Base-by-base conservation (phyloP, 192 early-diverging fungal genomes). In the Coemansia sp. region DNA sequence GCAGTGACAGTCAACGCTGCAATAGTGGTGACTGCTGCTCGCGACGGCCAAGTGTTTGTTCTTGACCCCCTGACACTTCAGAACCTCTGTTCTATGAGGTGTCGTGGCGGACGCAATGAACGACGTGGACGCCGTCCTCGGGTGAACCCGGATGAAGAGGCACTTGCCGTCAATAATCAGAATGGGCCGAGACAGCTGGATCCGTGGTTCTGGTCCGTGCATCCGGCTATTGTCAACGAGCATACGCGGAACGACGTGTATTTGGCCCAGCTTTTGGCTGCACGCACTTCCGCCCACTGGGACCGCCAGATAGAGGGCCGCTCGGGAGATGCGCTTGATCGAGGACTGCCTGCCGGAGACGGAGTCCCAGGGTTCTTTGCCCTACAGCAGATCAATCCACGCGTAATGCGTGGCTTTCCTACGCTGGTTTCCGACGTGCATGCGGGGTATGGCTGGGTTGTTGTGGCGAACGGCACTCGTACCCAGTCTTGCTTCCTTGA, bases 141-240 rank as follows among this genome's bases (percentile, higher is more conserved):
- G 21, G 35, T 23, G 31, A 21, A 50, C 61, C 39, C 4, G 0
- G n/a, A 5, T 10, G 42, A 62, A 13, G 43, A 34, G 31, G 43
- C n/a, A 3, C 35, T 14, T 31, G 18, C 21, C 16, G 9, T 6
- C 14, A 34, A 37, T 28, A 3, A 13, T 11, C 35, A 21, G 5
- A 50, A 63, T 14, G 38, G 37, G 33, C 48, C 46, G 14, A 45
- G 48, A 10, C 43, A 46, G 31, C 39, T 74, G 7, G 67, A 69
- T 24, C 73, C 66, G 23, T 69, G 67, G 62, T 61, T 75, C 62
- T 75, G 67, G 73, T 75, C 67, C 8, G 38, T 79, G 33, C 71
- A 67, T 18, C 68, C 72, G 31, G 39, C 58, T 9, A 24, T 79
- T 9, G 58, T 64, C 39, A 34, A 48, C 13, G 18, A n/a, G 16